These are phyloP conservation scores for Limnomonas spitsbergensis DNA, from an alignment of 139 green algal genomes.

Conservation along the genomic window DNA sequence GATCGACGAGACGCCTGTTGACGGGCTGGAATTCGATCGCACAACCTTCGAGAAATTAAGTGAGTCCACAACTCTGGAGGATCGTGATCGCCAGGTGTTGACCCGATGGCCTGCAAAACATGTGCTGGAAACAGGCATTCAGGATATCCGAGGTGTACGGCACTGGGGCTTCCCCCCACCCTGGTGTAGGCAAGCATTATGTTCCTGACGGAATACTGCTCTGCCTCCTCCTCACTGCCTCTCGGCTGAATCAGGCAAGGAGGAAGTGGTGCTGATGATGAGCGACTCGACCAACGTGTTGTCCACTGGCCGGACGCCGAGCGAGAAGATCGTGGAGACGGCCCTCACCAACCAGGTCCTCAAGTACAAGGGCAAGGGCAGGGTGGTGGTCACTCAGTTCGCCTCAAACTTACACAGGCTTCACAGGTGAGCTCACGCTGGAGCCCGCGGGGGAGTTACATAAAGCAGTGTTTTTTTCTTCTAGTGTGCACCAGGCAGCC, in stretches of 20 bases:
- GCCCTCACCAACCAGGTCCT: conserved; percentile 44
- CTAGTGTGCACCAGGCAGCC: too few species aligned
- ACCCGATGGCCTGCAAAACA: too few species aligned
- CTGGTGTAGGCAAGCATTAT: too few species aligned
- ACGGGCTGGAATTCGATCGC: conserved; percentile 90
- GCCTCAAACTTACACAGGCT: conserved; percentile 92
- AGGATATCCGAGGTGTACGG: too few species aligned
- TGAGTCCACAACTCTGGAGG: conserved; percentile 17
- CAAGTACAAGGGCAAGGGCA: conserved; percentile 75
- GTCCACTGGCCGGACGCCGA: conserved; percentile 80
- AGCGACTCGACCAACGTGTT: conserved; percentile 97
- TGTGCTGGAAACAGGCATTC: too few species aligned
- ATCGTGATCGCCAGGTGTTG: too few species aligned
- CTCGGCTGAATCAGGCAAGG: conserved; percentile 67
- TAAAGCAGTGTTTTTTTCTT: too few species aligned
- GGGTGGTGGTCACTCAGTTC: conserved; percentile 90
- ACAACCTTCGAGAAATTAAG: conserved; percentile 76
- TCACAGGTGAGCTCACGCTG: conserved; percentile 14
- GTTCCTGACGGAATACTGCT: too few species aligned
- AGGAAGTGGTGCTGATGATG: conserved; percentile 91
- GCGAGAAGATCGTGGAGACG: conserved; percentile 51
- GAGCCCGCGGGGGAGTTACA: too few species aligned
- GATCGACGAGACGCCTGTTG: conserved; percentile 95
- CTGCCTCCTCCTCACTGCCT: too few species aligned
- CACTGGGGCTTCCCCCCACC: too few species aligned